Conservation (phyloP, 2,329 filamentous ascomycete species). For the Hymenoscyphus fraxineus region DNA sequence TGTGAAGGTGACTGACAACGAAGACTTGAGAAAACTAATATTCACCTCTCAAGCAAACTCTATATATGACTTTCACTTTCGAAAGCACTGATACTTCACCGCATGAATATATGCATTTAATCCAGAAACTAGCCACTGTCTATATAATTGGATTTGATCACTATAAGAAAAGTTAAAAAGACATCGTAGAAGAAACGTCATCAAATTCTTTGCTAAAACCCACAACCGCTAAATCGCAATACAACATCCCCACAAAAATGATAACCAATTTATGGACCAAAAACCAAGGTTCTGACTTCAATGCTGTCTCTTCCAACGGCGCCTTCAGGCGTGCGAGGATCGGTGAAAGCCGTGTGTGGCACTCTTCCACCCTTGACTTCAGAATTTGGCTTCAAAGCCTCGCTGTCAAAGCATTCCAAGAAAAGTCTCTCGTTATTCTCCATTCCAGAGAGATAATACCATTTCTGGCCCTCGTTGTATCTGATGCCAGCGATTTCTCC, state of each 20-base stretch:
- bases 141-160: no score
- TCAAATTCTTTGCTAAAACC: background rate
- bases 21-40: no score
- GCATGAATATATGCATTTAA: no score
- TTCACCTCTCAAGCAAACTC: no score
- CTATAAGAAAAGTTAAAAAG: no score
- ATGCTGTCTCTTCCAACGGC: conserved; percentile 80
- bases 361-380: conserved; percentile 51
- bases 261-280: conserved; percentile 48
- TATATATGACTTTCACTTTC: no score
- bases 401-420: conserved; percentile 36
- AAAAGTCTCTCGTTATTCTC: conserved; percentile 34
- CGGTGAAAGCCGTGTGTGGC: conserved; percentile 72
- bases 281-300: conserved; percentile 81
- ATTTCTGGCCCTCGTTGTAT: conserved; percentile 33
- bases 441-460: conserved; percentile 36
- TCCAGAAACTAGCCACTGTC: no score
- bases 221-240: background rate
- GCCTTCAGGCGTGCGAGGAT: conserved; percentile 66
- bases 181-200: background rate
- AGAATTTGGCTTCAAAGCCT: conserved; percentile 44
- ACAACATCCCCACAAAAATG: background rate
- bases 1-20: no score
- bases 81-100: no score
- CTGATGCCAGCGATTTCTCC: conserved; percentile 34